Evolutionary conservation across 441 rosid genomes (phyloP), one percentile per base, ranked within the genome.

Genomic region (Adansonia rubrostipa): DNA sequence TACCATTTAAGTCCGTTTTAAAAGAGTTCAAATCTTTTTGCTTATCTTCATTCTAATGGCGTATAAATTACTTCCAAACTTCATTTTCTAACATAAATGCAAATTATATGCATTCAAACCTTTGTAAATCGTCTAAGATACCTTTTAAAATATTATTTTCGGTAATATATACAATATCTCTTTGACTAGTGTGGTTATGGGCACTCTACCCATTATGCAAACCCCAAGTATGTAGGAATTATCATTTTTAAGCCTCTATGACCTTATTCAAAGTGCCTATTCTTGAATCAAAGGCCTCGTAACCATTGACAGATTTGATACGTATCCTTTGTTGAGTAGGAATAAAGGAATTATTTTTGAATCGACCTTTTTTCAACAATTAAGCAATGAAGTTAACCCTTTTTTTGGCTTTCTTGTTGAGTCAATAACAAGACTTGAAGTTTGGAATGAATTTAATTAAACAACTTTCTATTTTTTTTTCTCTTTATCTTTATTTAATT

Each of bases 361-460:
- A 67, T 44, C 33, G 53, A 53, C 71, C 54, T 17, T 67, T 44
- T 13, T 1, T 53, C 54, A 67, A 9, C 4, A 67, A 53, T 44
- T 67, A n/a, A 67, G n/a, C 71, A 44, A 67, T 67, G 54, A 33
- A 6, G 19, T 45, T 15, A 3, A 15, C 54, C 9, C 19, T 54
- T 7, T 67, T 10, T 53, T 67, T 33, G 9, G 71, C 71, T 44
- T 9, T 67, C 54, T 67, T 67, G n/a, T 53, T 67, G 33, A 67
- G 71, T n/a, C 9, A 11, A 53, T 67, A 67, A 67, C 53, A 28
- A 17, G 53, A 67, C 71, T 44, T 67, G 53, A 67, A 67, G 20
- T 67, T 67, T 0, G 71, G 51, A 19, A 24, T n/a, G 13, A 42
- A 10, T 9, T 50, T 24, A 6, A 40, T 8, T 3, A 65, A n/a